These are phyloP conservation scores for Fraxinus baroniana DNA, from an alignment of 305 asterid genomes.

Conservation along the genomic window DNA sequence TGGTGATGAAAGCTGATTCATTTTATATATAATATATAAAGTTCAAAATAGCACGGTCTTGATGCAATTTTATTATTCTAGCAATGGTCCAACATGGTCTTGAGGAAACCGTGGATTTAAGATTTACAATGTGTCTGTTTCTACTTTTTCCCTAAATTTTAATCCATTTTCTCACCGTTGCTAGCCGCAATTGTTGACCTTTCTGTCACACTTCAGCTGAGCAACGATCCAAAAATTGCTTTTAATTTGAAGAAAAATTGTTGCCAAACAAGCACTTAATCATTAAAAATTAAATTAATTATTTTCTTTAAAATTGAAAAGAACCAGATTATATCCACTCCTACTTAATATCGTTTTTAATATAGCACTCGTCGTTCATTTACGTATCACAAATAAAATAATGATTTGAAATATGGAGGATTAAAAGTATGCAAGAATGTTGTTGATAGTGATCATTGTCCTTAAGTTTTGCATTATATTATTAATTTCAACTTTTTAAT, in stretches of 20 bases:
- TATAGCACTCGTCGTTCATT: not conserved
- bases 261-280: too few species aligned
- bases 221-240: too few species aligned
- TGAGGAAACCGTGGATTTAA: not conserved
- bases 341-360: not conserved
- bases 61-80: not conserved
- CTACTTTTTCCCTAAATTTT: too few species aligned
- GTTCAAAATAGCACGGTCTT: not conserved
- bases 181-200: too few species aligned
- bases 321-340: not conserved
- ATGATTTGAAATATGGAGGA: not conserved
- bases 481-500: too few species aligned
- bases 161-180: too few species aligned
- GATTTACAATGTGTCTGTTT: too few species aligned
- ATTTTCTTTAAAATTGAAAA: too few species aligned
- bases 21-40: not conserved
- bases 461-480: not conserved
- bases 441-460: not conserved
- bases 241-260: too few species aligned
- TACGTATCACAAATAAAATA: not conserved
- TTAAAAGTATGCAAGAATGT: not conserved
- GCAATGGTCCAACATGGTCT: not conserved
- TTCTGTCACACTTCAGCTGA: too few species aligned
- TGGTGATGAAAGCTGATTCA: not conserved
- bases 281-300: too few species aligned